Evolutionary conservation across 2,329 filamentous ascomycete genomes (phyloP).

Genomic region (Rhytidhysteron rufulum): DNA sequence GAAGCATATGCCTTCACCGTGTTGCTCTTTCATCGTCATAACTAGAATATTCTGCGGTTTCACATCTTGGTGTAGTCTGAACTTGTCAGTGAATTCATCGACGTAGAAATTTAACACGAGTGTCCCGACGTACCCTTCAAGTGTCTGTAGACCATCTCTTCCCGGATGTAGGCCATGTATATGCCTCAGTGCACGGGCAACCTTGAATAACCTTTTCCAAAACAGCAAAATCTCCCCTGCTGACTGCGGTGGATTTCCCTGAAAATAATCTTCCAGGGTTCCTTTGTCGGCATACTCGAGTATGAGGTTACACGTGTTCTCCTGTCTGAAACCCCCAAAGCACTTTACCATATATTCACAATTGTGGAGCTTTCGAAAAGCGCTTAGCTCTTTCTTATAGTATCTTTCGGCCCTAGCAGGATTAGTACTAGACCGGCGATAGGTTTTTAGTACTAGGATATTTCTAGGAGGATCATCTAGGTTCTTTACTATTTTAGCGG

Average conservation of each 20-base stretch:
- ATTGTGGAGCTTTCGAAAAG: conserved; percentile 8
- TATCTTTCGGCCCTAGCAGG: conserved; percentile 2
- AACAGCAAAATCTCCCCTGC: conserved; percentile 22
- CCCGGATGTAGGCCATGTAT: conserved; percentile 18
- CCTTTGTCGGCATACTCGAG: conserved; percentile 32
- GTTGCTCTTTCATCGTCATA: conserved; percentile 6
- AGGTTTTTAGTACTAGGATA: conserved; percentile 16
- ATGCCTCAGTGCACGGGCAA: conserved; percentile 21
- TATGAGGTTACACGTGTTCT: conserved; percentile 25
- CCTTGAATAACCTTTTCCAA: conserved; percentile 26
- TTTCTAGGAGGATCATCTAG: conserved; percentile 1
- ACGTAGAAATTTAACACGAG: background rate
- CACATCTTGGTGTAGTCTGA: conserved; percentile 42
- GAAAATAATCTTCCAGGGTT: conserved; percentile 30
- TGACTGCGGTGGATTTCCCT: conserved; percentile 17
- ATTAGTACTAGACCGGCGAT: too few relatives aligned
- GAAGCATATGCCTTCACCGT: conserved; percentile 19
- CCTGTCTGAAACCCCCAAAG: conserved; percentile 16
- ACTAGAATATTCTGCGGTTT: conserved; percentile 44
- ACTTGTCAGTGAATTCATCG: background rate
- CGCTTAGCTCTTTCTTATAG: conserved; percentile 13
- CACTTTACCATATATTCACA: conserved; percentile 8
- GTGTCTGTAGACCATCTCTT: background rate
- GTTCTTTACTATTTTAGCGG: background rate
- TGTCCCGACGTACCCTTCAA: conserved; percentile 8